These are phyloP conservation scores for Suillus clintonianus DNA, from an alignment of 768 basidiomycete species.

Conservation along the genomic window DNA sequence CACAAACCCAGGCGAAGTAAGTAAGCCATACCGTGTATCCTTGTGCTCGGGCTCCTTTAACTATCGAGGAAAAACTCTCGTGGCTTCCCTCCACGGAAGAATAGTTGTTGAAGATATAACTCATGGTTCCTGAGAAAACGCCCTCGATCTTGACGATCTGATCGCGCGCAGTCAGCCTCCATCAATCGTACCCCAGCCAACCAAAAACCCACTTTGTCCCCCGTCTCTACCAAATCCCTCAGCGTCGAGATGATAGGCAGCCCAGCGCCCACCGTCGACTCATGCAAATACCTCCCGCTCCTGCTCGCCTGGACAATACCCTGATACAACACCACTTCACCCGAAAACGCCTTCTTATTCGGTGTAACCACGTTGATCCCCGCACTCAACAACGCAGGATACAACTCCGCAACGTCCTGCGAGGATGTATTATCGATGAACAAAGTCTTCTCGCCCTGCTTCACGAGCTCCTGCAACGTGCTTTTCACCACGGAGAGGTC, in stretches of 20 bases:
- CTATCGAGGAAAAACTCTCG: conserved; percentile 85
- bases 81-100: conserved; percentile 66
- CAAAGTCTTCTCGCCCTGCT: conserved; percentile 55
- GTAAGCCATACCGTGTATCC: conserved; percentile 80
- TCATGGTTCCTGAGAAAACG: conserved; percentile 96
- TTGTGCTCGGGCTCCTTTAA: conserved; percentile 83
- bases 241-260: conserved; percentile 89
- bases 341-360: conserved; percentile 96
- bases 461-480: conserved; percentile 47
- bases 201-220: conserved; percentile 71
- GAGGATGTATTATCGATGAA: conserved; percentile 93
- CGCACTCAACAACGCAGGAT: conserved; percentile 74
- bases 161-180: not conserved
- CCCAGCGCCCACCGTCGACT: conserved; percentile 95
- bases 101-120: conserved; percentile 99
- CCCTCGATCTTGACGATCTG: conserved; percentile 92
- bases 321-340: conserved; percentile 65
- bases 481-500: conserved; percentile 42
- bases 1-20: not conserved
- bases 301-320: conserved; percentile 60
- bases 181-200: not conserved
- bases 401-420: conserved; percentile 75
- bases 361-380: conserved; percentile 92
- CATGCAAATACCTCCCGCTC: conserved; percentile 74
- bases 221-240: conserved; percentile 89